Percentiles rank a stretch among this genome's conserved stretches.
These are phyloP conservation scores for Sporisorium sorghi DNA, from an alignment of 1,284 basidiomycete genomes.

Conservation along the genomic window DNA sequence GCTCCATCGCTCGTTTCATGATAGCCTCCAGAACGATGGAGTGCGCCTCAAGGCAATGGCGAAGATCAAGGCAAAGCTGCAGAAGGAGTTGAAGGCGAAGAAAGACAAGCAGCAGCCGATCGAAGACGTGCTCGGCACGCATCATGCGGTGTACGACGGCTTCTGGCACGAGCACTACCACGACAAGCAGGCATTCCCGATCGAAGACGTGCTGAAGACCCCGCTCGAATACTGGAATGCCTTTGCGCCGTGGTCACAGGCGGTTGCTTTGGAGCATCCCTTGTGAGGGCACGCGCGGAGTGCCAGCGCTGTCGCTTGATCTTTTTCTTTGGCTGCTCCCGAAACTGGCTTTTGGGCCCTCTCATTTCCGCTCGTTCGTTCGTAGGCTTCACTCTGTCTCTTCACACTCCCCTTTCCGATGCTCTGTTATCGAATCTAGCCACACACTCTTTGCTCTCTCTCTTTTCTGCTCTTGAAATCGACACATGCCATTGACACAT, in stretches of 20 bases:
- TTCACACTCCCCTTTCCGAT: not conserved
- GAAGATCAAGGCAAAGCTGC: not conserved
- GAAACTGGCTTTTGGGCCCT: not conserved
- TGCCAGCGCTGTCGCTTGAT: not conserved
- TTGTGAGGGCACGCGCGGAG: too few relatives aligned
- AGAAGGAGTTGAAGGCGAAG: not conserved
- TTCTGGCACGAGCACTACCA: conserved; percentile 15
- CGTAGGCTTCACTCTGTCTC: not conserved
- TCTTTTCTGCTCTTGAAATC: too few relatives aligned
- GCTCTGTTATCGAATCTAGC: conserved; percentile 1
- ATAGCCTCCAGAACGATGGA: too few relatives aligned
- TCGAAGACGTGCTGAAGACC: conserved; percentile 15
- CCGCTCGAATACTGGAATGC: too few relatives aligned
- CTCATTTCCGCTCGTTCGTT: not conserved
- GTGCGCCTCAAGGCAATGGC: too few relatives aligned
- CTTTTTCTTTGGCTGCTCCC: not conserved
- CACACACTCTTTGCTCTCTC: not conserved
- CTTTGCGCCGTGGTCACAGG: too few relatives aligned
- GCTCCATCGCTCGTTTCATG: too few relatives aligned
- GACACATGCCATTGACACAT: not conserved
- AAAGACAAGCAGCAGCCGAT: not conserved
- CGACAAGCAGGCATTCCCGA: conserved; percentile 4
- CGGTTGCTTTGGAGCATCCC: too few relatives aligned
- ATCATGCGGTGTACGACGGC: not conserved
- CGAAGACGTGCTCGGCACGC: not conserved